Evolutionary conservation across 768 basidiomycete species (phyloP).

Genomic region (Hemileccinum impolitum): DNA sequence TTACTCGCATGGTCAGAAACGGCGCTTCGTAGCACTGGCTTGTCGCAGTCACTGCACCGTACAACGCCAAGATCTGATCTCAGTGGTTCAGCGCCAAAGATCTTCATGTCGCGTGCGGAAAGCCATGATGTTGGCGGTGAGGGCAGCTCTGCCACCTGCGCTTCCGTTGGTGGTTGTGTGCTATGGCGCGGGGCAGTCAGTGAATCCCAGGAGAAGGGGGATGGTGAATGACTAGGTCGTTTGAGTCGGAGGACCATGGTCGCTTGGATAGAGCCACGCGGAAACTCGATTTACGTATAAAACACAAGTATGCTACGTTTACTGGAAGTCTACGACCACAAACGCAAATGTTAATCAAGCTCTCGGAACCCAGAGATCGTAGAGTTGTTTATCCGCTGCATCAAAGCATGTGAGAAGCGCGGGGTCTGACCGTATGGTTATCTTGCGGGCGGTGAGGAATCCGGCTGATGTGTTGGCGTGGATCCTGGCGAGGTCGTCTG

Average conservation of each 20-base stretch:
- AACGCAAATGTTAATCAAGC: constrained; percentile 10
- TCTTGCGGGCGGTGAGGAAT: constrained; percentile 33
- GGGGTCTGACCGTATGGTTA: constrained; percentile 60
- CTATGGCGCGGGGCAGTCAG: constrained; percentile 28
- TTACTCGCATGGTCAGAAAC: constrained; percentile 74
- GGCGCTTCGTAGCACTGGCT: constrained; percentile 75
- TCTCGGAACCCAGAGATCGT: constrained; percentile 69
- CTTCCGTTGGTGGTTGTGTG: constrained; percentile 31
- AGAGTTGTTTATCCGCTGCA: constrained; percentile 69
- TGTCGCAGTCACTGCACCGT: constrained; percentile 77
- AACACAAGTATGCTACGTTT: background rate
- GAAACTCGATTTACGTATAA: constrained; percentile 24
- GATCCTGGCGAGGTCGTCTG: constrained; percentile 17
- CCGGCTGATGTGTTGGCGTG: constrained; percentile 17
- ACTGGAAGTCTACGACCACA: background rate
- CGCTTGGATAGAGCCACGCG: constrained; percentile 7
- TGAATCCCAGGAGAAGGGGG: constrained; percentile 65
- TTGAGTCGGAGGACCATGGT: constrained; percentile 44
- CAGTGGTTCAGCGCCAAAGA: constrained; percentile 78
- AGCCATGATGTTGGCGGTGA: constrained; percentile 86
- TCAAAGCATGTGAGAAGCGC: constrained; percentile 73
- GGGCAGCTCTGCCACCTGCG: constrained; percentile 43
- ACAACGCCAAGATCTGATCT: constrained; percentile 63
- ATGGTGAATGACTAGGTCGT: constrained; percentile 39
- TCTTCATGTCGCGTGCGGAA: constrained; percentile 81